Percentiles rank a stretch among this genome's conserved stretches.
These are phyloP conservation scores for Coniophora puteana DNA, from an alignment of 1,284 basidiomycete species.

Conservation along the genomic window DNA sequence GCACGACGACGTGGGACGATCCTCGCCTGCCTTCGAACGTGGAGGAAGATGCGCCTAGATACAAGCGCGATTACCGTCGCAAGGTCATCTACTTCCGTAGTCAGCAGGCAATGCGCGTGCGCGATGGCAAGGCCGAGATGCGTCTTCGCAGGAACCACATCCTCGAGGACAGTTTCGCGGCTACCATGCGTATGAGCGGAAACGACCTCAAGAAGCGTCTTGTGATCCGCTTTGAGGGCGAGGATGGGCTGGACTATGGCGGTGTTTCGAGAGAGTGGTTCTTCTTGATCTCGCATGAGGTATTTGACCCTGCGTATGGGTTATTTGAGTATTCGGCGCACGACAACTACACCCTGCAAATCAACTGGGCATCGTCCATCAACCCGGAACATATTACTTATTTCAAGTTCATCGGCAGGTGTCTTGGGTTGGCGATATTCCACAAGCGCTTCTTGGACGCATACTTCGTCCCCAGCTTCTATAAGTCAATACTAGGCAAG, in stretches of 20 bases:
- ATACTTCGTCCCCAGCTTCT: conserved; percentile 98
- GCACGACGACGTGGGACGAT: conserved; percentile 81
- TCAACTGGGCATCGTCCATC: conserved; percentile 96
- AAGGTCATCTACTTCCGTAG: conserved; percentile 99
- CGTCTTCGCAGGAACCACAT: conserved; percentile 93
- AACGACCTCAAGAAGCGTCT: conserved; percentile 96
- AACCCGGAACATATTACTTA: conserved; percentile 99
- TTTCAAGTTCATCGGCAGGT: conserved; percentile 98
- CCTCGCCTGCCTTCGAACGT: conserved; percentile 62
- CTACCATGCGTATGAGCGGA: conserved; percentile 92
- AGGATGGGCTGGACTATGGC: conserved; percentile 98
- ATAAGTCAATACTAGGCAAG: conserved; percentile 97
- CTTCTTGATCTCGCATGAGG: conserved; percentile 98
- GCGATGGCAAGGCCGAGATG: conserved; percentile 93
- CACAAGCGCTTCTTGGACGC: conserved; percentile 98
- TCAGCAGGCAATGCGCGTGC: conserved; percentile 90
- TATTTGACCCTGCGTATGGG: conserved; percentile 99
- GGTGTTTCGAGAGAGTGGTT: conserved; percentile 99
- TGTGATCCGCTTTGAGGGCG: conserved; percentile 99
- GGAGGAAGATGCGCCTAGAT: conserved; percentile 96
- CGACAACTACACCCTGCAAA: conserved; percentile 99
- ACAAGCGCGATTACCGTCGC: conserved; percentile 97
- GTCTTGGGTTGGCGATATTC: conserved; percentile 95
- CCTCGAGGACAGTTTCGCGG: conserved; percentile 94
- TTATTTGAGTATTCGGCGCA: conserved; percentile 99